phyloP scores from a whole-genome alignment of 2,329 filamentous ascomycete species.

The Epichloe baconii region DNA sequence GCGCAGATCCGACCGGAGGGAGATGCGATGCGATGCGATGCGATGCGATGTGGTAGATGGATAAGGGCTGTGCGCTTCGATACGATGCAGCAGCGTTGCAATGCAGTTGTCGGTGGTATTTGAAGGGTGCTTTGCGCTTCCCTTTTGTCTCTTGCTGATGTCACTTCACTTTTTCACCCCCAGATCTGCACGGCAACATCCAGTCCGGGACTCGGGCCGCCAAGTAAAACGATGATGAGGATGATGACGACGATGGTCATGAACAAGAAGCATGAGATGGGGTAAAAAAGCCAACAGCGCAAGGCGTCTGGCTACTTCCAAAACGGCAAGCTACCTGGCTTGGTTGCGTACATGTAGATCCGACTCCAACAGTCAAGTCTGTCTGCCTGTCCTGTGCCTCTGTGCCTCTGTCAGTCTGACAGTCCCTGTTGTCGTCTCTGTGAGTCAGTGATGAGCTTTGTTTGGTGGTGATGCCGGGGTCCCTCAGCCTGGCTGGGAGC shows the following conservation, averaged over 20 bases:
- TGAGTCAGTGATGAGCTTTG: background rate
- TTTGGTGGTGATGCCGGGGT: background rate
- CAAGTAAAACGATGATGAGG: background rate
- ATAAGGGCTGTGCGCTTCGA: background rate
- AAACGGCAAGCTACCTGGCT: too few relatives aligned
- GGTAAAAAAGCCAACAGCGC: background rate
- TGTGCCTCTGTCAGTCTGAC: background rate
- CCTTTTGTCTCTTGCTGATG: constrained; percentile 1
- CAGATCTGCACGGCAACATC: background rate
- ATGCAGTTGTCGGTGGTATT: background rate
- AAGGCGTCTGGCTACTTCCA: too few relatives aligned
- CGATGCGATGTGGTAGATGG: background rate
- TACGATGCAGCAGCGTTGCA: background rate
- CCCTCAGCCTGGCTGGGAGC: background rate
- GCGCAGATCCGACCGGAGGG: background rate
- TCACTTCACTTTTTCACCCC: background rate
- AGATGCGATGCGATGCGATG: background rate
- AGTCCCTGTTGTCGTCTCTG: background rate
- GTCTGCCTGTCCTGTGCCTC: background rate
- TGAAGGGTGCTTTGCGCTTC: background rate
- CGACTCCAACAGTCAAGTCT: too few relatives aligned
- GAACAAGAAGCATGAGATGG: background rate
- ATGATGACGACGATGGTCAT: background rate
- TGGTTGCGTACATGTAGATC: too few relatives aligned
- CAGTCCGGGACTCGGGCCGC: background rate